phyloP scores from a whole-genome alignment of 495 filamentous ascomycete genomes.

The Penicillium lividum region DNA sequence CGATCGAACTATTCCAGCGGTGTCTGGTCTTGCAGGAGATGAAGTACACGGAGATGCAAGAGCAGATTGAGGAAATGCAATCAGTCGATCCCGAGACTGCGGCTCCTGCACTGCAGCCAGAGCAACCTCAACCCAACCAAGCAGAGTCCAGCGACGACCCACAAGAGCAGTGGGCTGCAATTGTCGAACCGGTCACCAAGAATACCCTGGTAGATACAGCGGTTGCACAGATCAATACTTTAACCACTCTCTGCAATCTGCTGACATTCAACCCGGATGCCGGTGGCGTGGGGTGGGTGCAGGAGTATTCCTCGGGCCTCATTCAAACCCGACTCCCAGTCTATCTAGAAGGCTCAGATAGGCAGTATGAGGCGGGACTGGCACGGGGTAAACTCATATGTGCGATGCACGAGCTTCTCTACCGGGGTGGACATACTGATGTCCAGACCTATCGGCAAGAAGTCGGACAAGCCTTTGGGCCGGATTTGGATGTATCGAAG shows the following conservation, averaged over 20 bases:
- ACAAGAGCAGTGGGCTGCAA: constrained; percentile 60
- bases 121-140: constrained; percentile 5
- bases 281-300: constrained; percentile 53
- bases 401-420: constrained; percentile 57
- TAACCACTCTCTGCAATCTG: constrained; percentile 59
- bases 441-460: constrained; percentile 52
- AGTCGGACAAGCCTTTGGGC: constrained; percentile 44
- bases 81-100: constrained; percentile 28
- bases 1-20: constrained; percentile 61
- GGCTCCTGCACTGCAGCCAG: constrained; percentile 15
- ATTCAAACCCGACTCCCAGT: constrained; percentile 47
- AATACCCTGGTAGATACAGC: constrained; percentile 64
- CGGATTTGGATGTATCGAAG: constrained; percentile 39
- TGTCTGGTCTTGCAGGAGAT: constrained; percentile 61
- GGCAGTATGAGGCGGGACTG: constrained; percentile 53
- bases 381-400: constrained; percentile 54
- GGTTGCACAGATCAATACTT: constrained; percentile 59
- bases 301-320: constrained; percentile 52
- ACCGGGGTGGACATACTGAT: constrained; percentile 48
- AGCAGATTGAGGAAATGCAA: constrained; percentile 45
- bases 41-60: constrained; percentile 54
- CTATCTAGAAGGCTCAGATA: constrained; percentile 46
- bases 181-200: constrained; percentile 62
- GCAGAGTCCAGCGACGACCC: constrained; percentile 32
- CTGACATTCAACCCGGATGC: constrained; percentile 38